These are phyloP conservation scores for Stemphylium beticola DNA, from an alignment of 2,329 filamentous ascomycete genomes.

Conservation along the genomic window DNA sequence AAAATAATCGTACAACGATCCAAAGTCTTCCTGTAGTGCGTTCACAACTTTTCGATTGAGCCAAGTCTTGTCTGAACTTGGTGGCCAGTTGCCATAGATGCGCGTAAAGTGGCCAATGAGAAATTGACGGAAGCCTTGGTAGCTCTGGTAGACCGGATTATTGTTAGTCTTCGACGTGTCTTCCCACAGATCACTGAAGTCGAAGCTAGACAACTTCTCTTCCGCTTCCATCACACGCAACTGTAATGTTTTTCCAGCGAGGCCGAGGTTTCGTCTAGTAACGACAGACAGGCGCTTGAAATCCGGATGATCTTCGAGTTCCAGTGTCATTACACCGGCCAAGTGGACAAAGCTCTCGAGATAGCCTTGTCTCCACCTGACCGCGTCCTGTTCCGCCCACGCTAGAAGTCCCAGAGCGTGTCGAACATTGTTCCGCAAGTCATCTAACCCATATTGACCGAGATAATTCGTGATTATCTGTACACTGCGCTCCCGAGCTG, in stretches of 20 bases:
- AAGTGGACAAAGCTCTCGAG: conserved; percentile 71
- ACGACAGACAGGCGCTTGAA: conserved; percentile 66
- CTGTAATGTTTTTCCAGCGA: conserved; percentile 66
- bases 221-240: conserved; percentile 68
- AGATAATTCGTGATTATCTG: conserved; percentile 68
- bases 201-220: conserved; percentile 65
- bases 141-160: conserved; percentile 59
- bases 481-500: conserved; percentile 56
- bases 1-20: conserved; percentile 72
- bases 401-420: conserved; percentile 67
- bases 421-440: conserved; percentile 66
- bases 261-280: conserved; percentile 67
- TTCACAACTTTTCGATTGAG: conserved; percentile 64
- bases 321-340: conserved; percentile 61
- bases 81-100: conserved; percentile 68
- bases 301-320: conserved; percentile 60
- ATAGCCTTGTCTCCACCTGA: conserved; percentile 72
- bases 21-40: conserved; percentile 69
- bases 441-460: conserved; percentile 65
- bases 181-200: conserved; percentile 67
- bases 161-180: conserved; percentile 40
- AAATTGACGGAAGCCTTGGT: conserved; percentile 67
- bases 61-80: conserved; percentile 56
- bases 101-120: conserved; percentile 64
- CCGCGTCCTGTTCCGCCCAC: conserved; percentile 68